Percentiles rank a stretch among this genome's conserved stretches.
phyloP scores from a whole-genome alignment of 345 rosid genomes.

The Hibiscus syriacus region DNA sequence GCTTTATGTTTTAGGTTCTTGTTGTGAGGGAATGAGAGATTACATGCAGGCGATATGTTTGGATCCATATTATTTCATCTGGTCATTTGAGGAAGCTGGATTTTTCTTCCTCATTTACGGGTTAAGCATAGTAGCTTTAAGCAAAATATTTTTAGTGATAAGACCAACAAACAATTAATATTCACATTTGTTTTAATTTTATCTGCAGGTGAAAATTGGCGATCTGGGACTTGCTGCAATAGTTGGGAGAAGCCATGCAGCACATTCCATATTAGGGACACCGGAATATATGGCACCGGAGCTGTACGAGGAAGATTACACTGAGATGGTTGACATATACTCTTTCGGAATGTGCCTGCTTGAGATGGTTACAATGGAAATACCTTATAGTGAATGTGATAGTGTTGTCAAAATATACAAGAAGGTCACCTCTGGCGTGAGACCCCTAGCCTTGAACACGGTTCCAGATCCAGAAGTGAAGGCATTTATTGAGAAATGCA shows the following conservation, averaged over 20 bases:
- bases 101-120: neutral
- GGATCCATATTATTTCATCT: neutral
- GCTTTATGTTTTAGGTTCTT: neutral
- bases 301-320: constrained; percentile 67
- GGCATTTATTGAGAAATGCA: constrained; percentile 57
- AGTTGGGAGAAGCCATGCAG: constrained; percentile 53
- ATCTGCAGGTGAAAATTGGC: constrained; percentile 52
- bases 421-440: constrained; percentile 51
- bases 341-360: constrained; percentile 65
- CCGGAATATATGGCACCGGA: constrained; percentile 75
- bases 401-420: constrained; percentile 64
- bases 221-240: constrained; percentile 62
- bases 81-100: neutral
- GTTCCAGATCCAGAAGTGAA: constrained; percentile 46
- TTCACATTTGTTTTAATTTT: neutral
- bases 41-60: neutral
- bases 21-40: neutral
- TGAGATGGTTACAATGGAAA: constrained; percentile 63
- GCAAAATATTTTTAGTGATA: neutral
- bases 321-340: constrained; percentile 61
- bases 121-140: neutral
- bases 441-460: constrained; percentile 42
- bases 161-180: neutral
- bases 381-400: constrained; percentile 64
- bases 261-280: constrained; percentile 58